A percentile compares a stretch with the other conserved stretches of the same genome.
Conservation (phyloP, 306 rosid species). For the Ormosia emarginata region DNA sequence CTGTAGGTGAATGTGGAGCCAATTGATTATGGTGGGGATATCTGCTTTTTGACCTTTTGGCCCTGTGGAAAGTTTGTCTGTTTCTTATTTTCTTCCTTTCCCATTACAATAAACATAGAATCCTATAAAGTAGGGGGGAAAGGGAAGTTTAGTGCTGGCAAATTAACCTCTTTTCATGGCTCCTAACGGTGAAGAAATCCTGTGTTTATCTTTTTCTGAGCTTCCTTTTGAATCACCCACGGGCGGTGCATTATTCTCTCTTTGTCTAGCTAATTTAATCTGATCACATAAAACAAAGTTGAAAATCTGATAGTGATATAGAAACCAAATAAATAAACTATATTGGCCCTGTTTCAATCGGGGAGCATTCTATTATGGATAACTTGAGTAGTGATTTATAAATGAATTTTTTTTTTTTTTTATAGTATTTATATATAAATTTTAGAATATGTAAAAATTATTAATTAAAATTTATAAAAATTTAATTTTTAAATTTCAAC, state of each 20-base stretch:
- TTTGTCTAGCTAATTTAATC: not conserved
- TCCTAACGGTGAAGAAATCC: not conserved
- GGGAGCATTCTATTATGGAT: too few species aligned
- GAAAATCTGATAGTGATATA: not conserved
- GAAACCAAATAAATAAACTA: not conserved
- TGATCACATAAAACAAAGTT: not conserved
- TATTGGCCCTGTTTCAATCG: not conserved
- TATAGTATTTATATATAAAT: too few species aligned
- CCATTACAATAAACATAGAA: slow-evolving; percentile 32
- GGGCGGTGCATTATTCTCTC: not conserved
- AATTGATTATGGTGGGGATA: not conserved
- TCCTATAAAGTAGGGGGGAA: slow-evolving; percentile 40
- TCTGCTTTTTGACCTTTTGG: slow-evolving; percentile 48
- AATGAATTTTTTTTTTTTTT: too few species aligned
- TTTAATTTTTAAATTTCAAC: too few species aligned
- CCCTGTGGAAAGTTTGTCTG: slow-evolving; percentile 2
- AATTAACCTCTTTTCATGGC: slow-evolving; percentile 20
- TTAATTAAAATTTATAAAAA: too few species aligned
- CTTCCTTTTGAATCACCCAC: not conserved
- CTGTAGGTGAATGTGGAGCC: not conserved
- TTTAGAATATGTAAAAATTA: too few species aligned
- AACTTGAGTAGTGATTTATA: too few species aligned
- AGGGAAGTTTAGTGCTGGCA: not conserved
- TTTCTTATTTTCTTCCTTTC: slow-evolving; percentile 21
- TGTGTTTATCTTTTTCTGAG: not conserved